phyloP scores from a whole-genome alignment of 768 basidiomycete species.

The Tricholoma sp. region DNA sequence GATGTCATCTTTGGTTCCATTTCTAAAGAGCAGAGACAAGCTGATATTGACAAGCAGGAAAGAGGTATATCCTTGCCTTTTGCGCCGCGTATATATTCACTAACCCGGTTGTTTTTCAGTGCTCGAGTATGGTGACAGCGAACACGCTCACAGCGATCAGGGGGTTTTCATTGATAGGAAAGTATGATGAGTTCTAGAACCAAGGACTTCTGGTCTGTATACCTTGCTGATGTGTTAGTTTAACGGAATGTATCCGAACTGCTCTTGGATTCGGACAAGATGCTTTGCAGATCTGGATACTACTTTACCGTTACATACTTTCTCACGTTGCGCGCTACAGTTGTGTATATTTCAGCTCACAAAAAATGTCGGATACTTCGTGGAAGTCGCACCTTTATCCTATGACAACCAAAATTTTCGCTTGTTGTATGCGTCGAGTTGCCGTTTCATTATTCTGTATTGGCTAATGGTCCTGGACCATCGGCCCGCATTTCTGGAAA shows the following conservation, averaged over 20 bases:
- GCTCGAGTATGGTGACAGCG: neutral
- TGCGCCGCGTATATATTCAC: neutral
- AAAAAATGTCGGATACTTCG: no score
- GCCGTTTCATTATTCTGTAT: no score
- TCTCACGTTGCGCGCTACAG: no score
- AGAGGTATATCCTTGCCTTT: slow-evolving; percentile 18
- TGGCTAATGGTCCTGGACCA: no score
- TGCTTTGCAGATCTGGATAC: neutral
- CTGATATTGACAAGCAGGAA: slow-evolving; percentile 44
- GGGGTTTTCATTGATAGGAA: neutral
- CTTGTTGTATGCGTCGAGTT: no score
- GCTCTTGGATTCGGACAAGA: neutral
- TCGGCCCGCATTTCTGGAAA: no score
- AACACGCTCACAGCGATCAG: neutral
- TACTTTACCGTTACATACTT: no score
- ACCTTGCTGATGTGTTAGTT: neutral
- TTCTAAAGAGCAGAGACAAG: slow-evolving; percentile 46
- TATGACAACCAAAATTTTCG: no score
- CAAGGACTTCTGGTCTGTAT: no score
- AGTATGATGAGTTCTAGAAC: neutral
- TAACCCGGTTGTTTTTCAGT: neutral
- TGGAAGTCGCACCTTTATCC: no score
- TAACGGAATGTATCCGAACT: neutral
- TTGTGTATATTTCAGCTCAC: no score
- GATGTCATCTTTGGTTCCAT: slow-evolving; percentile 55